phyloP scores from a whole-genome alignment of 176 grass and related monocot genomes.

The Aegilops tauschii region DNA sequence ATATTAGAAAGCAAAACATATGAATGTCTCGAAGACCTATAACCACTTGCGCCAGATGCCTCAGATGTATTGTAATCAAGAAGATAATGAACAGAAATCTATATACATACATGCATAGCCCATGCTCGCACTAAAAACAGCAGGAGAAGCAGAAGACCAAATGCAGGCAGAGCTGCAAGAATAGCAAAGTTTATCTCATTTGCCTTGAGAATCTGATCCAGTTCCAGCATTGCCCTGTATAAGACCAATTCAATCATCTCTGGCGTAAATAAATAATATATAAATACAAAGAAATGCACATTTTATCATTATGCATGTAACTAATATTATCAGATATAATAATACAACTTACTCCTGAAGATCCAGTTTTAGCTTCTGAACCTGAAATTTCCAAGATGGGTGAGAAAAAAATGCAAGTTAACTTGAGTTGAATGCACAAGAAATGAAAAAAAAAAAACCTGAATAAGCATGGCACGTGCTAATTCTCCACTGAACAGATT shows the following conservation, averaged over 20 bases:
- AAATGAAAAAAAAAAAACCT: constrained; percentile 49
- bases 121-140: constrained; percentile 69
- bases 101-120: constrained; percentile 70
- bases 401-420: constrained; percentile 33
- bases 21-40: background rate
- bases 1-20: constrained; percentile 5
- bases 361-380: constrained; percentile 96
- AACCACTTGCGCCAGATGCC: background rate
- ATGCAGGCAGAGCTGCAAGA: constrained; percentile 92
- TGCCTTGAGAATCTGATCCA: constrained; percentile 96
- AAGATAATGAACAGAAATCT: background rate
- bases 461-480: constrained; percentile 94
- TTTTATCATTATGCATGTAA: background rate
- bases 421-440: constrained; percentile 14
- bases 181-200: constrained; percentile 98
- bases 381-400: constrained; percentile 55
- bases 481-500: constrained; percentile 79
- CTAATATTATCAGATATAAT: background rate
- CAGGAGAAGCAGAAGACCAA: constrained; percentile 73
- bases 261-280: background rate
- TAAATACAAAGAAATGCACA: constrained; percentile 16
- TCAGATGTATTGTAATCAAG: background rate
- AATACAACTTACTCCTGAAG: constrained; percentile 79
- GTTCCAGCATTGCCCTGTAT: constrained; percentile 79
- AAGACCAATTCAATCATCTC: constrained; percentile 32